Percentiles rank a stretch among this genome's conserved stretches.
These are phyloP conservation scores for Gaertneriomyces sp. DNA, from an alignment of 192 early-diverging fungal genomes.

Conservation along the genomic window DNA sequence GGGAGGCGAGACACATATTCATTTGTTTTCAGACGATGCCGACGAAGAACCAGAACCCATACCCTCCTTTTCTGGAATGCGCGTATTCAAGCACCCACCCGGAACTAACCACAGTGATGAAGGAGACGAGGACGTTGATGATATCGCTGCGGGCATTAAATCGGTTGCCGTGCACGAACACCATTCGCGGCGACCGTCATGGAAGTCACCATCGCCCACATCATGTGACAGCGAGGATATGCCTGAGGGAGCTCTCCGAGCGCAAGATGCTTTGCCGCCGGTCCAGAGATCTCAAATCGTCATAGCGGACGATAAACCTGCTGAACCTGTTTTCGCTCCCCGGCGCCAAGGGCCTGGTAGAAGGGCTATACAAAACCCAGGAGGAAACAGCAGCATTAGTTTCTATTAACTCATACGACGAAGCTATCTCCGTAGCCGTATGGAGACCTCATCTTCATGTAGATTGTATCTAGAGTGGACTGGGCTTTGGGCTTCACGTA, in stretches of 20 bases:
- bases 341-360: too few species aligned
- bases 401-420: too few species aligned
- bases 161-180: not conserved
- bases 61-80: slow-evolving; percentile 3
- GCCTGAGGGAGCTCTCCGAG: not conserved
- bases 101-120: not conserved
- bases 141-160: not conserved
- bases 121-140: not conserved
- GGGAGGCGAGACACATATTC: not conserved
- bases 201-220: not conserved
- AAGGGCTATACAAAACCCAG: too few species aligned
- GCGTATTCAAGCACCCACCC: not conserved
- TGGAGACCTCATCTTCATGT: too few species aligned
- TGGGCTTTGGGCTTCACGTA: too few species aligned
- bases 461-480: too few species aligned
- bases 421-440: too few species aligned
- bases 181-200: slow-evolving; percentile 3
- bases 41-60: not conserved
- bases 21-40: not conserved
- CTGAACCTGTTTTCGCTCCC: too few species aligned
- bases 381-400: too few species aligned
- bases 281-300: slow-evolving; percentile 1
- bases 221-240: not conserved
- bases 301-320: not conserved
- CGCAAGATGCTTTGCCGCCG: not conserved